Base-by-base conservation (phyloP, 2,329 filamentous ascomycete species). In the Pleurostoma richardsiae region DNA sequence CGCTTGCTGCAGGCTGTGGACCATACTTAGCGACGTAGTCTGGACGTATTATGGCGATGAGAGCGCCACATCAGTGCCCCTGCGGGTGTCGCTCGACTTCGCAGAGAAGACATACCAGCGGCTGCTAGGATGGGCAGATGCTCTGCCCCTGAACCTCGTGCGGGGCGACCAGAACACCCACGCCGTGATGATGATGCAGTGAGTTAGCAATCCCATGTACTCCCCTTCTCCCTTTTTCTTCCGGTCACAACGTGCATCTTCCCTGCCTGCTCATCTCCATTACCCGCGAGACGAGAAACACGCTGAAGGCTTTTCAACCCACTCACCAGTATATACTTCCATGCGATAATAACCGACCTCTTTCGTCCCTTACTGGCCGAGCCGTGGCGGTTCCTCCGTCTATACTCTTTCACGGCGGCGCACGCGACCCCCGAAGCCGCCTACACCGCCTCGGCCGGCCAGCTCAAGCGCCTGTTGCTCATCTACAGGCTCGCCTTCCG, bases 91-190 rank as follows among this genome's bases (percentile, higher is more conserved):
- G 3, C 38, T 52, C 29, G 39, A 29, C 8, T 48, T 54, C 11
- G 50, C 52, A 10, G 47, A 53, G 39, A 4, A 45, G 5, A 49
- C 51, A 26, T 57, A 56, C 42, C 31, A 40, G n/a, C 51, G 44
- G 41, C 30, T 58, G 40, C 51, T 58, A 4, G 44, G 19, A 4
- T 57, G 55, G 55, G 43, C 50, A n/a, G 54, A 53, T 40, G 30
- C 30, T 3, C 40, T 54, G 11, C 47, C 44, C 8, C 39, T 48
- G 7, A 4, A n/a, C 6, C 47, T 53, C 40, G 47, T 41, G 2
- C 44, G 41, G 19, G 43, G 43, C 6, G 44, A 40, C 10, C 27
- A 45, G 10, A 47, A 47, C 40, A 33, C 48, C 2, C 44, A 48
- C 11, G 47, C 50, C 7, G 43, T 45, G 28, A 42, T 46, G 8